Evolutionary conservation across 441 rosid genomes (phyloP), one percentile per base, ranked within the genome.

Genomic region (Eutrema salsugineum): DNA sequence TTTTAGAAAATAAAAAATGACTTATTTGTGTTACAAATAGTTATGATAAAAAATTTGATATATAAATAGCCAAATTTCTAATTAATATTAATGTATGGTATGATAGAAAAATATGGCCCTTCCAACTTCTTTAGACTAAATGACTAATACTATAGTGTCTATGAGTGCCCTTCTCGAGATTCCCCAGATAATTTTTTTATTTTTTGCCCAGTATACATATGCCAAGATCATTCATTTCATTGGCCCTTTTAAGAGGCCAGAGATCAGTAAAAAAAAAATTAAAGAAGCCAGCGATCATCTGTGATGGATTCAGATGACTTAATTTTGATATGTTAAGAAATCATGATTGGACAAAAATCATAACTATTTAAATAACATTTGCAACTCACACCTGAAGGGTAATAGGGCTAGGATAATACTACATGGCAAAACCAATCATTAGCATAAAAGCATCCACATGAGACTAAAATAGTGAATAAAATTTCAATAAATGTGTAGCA

Each of bases 181-280:
- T 66, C 60, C 50, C 49, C 24, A 66, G 15, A 36, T 50, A 33
- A 22, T 55, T 20, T 55, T 14, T 55, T 24, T 51, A 4, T 14
- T 12, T 51, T 40, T 16, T 47, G 32, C 11, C 20, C 12, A 28
- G 54, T 16, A 30, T 20, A 68, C 9, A 20, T 22, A 72, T 28
- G 47, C 19, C 12, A 27, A 44, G 8, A 65, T 47, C 51, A 57
- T 47, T 14, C 44, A 66, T 58, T 35, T 39, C 53, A 73, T 39
- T 73, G 67, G 46, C 66, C 35, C 42, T 66, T 40, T 72, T 16
- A 24, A 46, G 33, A 44, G 55, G 50, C 50, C 70, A 64, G 19
- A 22, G 61, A 55, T 17, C 63, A 55, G n/a, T n/a, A n/a, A n/a
- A n/a, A n/a, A n/a, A n/a, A n/a, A n/a, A n/a, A n/a, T n/a, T n/a